These are phyloP conservation scores for Oxyria digyna DNA, from an alignment of 148 eudicot genomes.

Conservation along the genomic window DNA sequence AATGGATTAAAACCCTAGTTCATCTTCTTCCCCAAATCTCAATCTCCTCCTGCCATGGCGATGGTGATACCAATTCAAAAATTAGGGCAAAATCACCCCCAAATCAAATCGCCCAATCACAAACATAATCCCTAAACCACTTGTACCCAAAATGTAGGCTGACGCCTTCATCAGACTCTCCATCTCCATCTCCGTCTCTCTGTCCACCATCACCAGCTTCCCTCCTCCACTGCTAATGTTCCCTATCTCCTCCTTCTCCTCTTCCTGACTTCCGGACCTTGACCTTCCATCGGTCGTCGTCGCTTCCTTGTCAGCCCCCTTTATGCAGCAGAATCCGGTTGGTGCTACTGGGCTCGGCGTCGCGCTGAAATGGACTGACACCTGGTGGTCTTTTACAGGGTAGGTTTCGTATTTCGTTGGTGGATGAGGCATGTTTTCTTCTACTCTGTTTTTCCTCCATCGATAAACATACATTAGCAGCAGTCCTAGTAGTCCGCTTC, in stretches of 20 bases:
- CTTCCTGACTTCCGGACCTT: constrained; percentile 31
- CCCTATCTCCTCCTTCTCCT: constrained; percentile 1
- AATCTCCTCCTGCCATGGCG: too few species aligned
- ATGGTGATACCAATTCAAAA: too few species aligned
- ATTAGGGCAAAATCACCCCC: too few species aligned
- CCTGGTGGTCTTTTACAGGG: neutral
- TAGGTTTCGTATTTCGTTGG: neutral
- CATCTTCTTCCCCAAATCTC: too few species aligned
- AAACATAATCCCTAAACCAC: constrained; percentile 75
- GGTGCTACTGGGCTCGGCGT: constrained; percentile 3
- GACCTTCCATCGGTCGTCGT: neutral
- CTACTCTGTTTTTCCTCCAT: constrained; percentile 21
- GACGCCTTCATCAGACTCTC: constrained; percentile 83
- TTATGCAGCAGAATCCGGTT: neutral
- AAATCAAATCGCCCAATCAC: too few species aligned
- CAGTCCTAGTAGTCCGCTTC: constrained; percentile 40
- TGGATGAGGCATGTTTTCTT: neutral
- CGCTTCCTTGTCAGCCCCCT: constrained; percentile 1
- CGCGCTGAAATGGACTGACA: neutral
- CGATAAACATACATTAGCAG: constrained; percentile 42
- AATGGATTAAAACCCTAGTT: too few species aligned
- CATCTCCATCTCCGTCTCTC: constrained; percentile 65
- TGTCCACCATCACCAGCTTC: constrained; percentile 68
- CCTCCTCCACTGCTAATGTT: constrained; percentile 21
- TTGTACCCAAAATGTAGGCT: constrained; percentile 71